Evolutionary conservation across 768 basidiomycete genomes (phyloP), one percentile per base, ranked within the genome.

Genomic region (Tricholoma matsutake): DNA sequence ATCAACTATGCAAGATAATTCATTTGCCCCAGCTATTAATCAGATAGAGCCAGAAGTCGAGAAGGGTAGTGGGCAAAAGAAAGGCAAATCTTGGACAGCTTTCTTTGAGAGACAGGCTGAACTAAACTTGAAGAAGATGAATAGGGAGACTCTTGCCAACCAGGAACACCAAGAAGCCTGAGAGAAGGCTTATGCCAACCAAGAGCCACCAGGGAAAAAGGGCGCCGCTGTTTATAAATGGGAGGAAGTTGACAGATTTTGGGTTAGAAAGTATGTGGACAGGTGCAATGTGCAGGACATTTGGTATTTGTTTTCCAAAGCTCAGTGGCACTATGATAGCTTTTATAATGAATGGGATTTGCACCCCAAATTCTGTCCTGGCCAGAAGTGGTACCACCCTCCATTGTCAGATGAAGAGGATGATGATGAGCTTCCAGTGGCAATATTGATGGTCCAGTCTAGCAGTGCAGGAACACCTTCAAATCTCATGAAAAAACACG

Each of bases 231-330:
- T 55, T 14, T 55, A 35, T 9, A 32, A 55, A 35, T 55, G 54
- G 54, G 54, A 35, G 54, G 25, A 55, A 13, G 54, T 35, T 20
- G 54, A 55, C 14, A 16, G 54, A 55, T 55, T 55, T 55, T 55
- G 54, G 54, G 18, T 35, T 55, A 55, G 54, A 18, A 55, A 55
- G 37, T 18, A 16, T 14, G 32, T 55, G 8, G 14, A 55, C 32
- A 34, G 37, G 14, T 20, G 20, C n/a, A n/a, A n/a, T n/a, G n/a
- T n/a, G n/a, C n/a, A n/a, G 37, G 54, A 55, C 34, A 10, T 16
- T 34, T 55, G 54, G 54, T 16, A 35, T 35, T 20, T 18, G 10
- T 55, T 35, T 20, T 20, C 54, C 32, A 39, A 34, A 35, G 54
- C 37, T 34, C 54, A 55, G 37, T 18, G 37, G 37, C 32, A 31